Conservation (phyloP, 2,329 filamentous ascomycete species). For the Cordyceps militaris region DNA sequence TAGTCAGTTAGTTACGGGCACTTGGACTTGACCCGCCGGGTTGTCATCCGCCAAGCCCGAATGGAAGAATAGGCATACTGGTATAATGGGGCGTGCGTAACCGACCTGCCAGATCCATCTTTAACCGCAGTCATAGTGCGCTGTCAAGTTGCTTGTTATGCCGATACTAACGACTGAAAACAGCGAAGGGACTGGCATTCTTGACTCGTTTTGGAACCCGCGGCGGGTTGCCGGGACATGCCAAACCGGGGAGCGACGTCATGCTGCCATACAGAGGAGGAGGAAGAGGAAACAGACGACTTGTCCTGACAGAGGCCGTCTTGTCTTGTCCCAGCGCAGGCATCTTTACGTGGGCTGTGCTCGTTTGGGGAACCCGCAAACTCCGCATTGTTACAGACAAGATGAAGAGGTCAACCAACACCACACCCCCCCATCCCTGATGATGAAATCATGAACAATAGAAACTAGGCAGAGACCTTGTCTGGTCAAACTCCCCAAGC, state of each 20-base stretch:
- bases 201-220: too few relatives aligned
- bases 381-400: slow-evolving; percentile 2
- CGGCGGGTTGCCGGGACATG: too few relatives aligned
- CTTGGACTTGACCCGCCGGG: background rate
- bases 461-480: too few relatives aligned
- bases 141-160: too few relatives aligned
- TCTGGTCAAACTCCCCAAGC: background rate
- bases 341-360: background rate
- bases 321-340: too few relatives aligned
- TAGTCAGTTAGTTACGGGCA: too few relatives aligned
- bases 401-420: slow-evolving; percentile 4
- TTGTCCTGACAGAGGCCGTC: too few relatives aligned
- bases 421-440: background rate
- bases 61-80: background rate
- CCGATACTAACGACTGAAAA: too few relatives aligned
- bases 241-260: background rate
- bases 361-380: background rate
- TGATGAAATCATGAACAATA: too few relatives aligned
- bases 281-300: background rate
- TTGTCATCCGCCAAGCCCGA: background rate
- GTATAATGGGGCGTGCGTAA: background rate
- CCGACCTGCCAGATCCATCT: slow-evolving; percentile 11
- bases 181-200: too few relatives aligned
- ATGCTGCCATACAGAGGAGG: background rate
- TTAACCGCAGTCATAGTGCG: background rate